Evolutionary conservation across 495 filamentous ascomycete species (phyloP).

Genomic region (Hypoxylon perforatum): DNA sequence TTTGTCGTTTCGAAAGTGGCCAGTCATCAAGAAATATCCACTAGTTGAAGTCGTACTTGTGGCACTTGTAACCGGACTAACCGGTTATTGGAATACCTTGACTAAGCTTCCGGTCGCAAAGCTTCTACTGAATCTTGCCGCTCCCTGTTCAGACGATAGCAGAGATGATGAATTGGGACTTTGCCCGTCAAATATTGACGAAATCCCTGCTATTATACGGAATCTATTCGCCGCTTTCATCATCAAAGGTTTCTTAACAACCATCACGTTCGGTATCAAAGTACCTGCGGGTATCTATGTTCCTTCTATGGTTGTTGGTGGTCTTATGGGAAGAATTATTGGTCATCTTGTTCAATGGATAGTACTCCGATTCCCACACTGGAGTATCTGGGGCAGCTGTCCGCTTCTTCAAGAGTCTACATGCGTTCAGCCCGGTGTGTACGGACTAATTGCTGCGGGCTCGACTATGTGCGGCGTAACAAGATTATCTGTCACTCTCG

Average conservation of each 20-base stretch:
- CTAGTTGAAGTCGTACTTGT: conserved; percentile 90
- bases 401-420: conserved; percentile 73
- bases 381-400: conserved; percentile 78
- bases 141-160: conserved; percentile 73
- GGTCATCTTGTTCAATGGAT: conserved; percentile 89
- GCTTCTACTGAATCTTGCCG: conserved; percentile 88
- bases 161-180: conserved; percentile 72
- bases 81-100: conserved; percentile 93
- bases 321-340: conserved; percentile 88
- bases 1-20: conserved; percentile 83
- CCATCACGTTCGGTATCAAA: conserved; percentile 93
- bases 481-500: conserved; percentile 89
- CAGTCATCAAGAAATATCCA: conserved; percentile 82
- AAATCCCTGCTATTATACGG: conserved; percentile 77
- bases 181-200: conserved; percentile 76
- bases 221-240: conserved; percentile 82
- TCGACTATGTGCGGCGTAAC: conserved; percentile 99
- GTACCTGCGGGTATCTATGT: conserved; percentile 97
- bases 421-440: conserved; percentile 94
- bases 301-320: conserved; percentile 97
- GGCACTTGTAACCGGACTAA: conserved; percentile 81
- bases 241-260: conserved; percentile 88
- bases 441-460: conserved; percentile 93
- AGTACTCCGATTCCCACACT: conserved; percentile 76
- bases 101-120: conserved; percentile 91